Percentiles rank a stretch among this genome's conserved stretches.
Evolutionary conservation across 495 filamentous ascomycete species (phyloP).

Genomic region (Hamigera avellanea): DNA sequence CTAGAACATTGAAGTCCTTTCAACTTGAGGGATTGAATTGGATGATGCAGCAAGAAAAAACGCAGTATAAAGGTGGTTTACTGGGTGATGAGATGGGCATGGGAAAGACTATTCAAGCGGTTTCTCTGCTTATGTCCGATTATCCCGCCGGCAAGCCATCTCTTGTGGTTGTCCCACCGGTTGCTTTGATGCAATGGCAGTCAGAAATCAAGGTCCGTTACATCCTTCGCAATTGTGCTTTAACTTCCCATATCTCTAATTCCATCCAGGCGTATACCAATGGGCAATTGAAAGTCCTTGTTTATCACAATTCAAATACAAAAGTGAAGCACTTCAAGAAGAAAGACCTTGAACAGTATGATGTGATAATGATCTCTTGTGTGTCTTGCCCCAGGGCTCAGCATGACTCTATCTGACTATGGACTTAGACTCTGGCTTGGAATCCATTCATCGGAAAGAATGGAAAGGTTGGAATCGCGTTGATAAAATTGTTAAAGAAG

Average conservation of each 20-base stretch:
- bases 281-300: conserved; percentile 75
- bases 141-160: conserved; percentile 73
- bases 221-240: neutral
- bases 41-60: conserved; percentile 84
- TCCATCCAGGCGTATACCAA: conserved; percentile 70
- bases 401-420: conserved; percentile 6
- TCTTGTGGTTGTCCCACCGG: conserved; percentile 84
- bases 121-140: conserved; percentile 95
- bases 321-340: conserved; percentile 63
- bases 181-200: conserved; percentile 95
- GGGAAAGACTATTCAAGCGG: conserved; percentile 96
- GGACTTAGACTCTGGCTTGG: conserved; percentile 61
- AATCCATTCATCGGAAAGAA: conserved; percentile 85
- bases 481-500: conserved; percentile 63
- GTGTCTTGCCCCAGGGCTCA: conserved; percentile 2
- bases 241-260: too few species aligned
- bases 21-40: conserved; percentile 88
- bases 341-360: conserved; percentile 65
- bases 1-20: conserved; percentile 74
- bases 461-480: conserved; percentile 79
- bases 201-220: conserved; percentile 60
- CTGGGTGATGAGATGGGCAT: conserved; percentile 97
- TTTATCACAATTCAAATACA: conserved; percentile 77
- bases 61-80: conserved; percentile 74
- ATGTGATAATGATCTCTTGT: conserved; percentile 93